Base-by-base conservation (phyloP, 2,329 filamentous ascomycete species). In the Talaromyces atroroseus region DNA sequence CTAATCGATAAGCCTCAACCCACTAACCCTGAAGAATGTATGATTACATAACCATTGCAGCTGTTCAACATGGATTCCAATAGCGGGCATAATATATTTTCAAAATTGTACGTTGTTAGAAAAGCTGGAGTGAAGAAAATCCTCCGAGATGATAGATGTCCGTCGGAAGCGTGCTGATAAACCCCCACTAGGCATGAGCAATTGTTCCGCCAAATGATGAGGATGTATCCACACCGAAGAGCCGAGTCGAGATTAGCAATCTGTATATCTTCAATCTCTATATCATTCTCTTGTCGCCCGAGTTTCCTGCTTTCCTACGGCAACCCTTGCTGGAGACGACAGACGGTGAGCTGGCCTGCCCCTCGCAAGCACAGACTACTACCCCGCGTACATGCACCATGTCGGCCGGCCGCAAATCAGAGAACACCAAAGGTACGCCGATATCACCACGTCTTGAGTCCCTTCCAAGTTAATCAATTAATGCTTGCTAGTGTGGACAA, bases 401-500 rank as follows among this genome's bases (percentile, higher is more conserved):
- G 49, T 32, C 38, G 32, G 38, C 50, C 18, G 20, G 20, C 50
- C 23, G 21, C 45, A 32, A 42, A 32, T 29, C 50, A 52, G 40
- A 34, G 34, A 44, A 18, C 50, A 52, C 26, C 40, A 52, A 52
- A 52, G 50, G 50, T 46, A 52, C 29, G 49, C 3, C 8, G 11
- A 36, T 18, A n/a, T n/a, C n/a, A n/a, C n/a, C n/a, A n/a, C n/a
- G n/a, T n/a, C n/a, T n/a, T n/a, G n/a, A n/a, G n/a, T n/a, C n/a
- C n/a, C n/a, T n/a, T n/a, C n/a, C n/a, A n/a, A n/a, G n/a, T n/a
- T n/a, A n/a, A n/a, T n/a, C n/a, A 29, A 8, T 29, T 29, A 8
- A 29, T 8, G 8, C 26, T 3, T 26, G 14, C 14, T 57, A 89
- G 90, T 94, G 69, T 96, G 90, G 90, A 90, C 89, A 26, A 89